These are phyloP conservation scores for Diddensiella caesifluorescens DNA, from an alignment of 805 yeast species.

Conservation along the genomic window DNA sequence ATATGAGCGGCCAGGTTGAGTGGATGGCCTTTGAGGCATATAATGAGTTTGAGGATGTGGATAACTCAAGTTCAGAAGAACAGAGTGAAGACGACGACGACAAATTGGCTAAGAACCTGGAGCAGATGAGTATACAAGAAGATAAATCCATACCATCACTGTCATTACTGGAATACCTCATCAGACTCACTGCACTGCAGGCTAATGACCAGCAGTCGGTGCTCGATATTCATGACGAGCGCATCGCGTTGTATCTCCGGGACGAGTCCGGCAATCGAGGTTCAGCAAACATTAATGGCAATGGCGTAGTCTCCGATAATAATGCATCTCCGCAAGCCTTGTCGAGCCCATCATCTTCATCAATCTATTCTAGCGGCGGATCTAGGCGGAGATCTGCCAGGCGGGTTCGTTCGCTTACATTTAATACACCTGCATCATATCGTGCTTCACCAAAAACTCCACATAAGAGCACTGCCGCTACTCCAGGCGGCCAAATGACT, in stretches of 20 bases:
- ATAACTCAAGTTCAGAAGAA: slow-evolving; percentile 14
- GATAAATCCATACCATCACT: slow-evolving; percentile 32
- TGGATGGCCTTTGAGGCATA: slow-evolving; percentile 52
- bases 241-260: slow-evolving; percentile 52
- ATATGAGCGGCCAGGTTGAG: slow-evolving; percentile 27
- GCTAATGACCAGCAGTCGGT: slow-evolving; percentile 51
- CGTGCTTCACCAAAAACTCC: background rate
- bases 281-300: background rate
- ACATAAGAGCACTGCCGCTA: background rate
- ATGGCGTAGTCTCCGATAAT: slow-evolving; percentile 4
- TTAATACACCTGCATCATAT: too few species aligned
- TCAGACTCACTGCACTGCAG: slow-evolving; percentile 57
- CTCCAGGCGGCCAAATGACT: too few species aligned
- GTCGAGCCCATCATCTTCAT: background rate
- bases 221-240: slow-evolving; percentile 58
- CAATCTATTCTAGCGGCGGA: background rate
- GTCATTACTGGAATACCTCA: slow-evolving; percentile 57
- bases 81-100: slow-evolving; percentile 27
- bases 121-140: background rate
- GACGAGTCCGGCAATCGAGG: slow-evolving; percentile 40
- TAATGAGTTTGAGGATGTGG: slow-evolving; percentile 25
- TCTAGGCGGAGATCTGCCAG: background rate
- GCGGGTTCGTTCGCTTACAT: too few species aligned
- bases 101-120: slow-evolving; percentile 22
- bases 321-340: slow-evolving; percentile 3